Evolutionary conservation across 306 rosid genomes (phyloP).

Genomic region (Fragaria ananassa): DNA sequence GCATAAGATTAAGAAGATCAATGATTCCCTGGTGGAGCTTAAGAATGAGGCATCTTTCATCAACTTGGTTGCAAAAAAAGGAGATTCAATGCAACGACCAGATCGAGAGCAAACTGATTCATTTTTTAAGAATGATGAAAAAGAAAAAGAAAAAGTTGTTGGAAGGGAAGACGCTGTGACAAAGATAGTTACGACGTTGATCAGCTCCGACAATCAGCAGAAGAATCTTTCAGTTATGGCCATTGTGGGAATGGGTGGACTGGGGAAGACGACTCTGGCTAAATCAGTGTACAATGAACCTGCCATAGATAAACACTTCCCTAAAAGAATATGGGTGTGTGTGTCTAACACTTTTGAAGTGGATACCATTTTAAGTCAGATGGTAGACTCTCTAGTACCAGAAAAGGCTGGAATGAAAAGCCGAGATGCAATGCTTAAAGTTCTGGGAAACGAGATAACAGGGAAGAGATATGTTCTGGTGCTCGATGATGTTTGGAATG

Average conservation of each 20-base stretch:
- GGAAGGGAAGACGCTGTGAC: no score
- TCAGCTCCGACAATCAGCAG: no score
- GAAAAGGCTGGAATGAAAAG: no score
- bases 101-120: background rate
- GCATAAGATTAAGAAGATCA: background rate
- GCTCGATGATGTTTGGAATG: background rate
- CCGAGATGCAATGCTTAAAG: no score
- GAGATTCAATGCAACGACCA: background rate
- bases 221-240: no score
- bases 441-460: background rate
- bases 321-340: slow-evolving; percentile 19
- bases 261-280: no score
- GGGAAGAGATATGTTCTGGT: slow-evolving; percentile 21
- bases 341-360: slow-evolving; percentile 11
- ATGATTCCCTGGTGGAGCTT: background rate
- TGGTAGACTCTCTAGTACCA: background rate
- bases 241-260: no score
- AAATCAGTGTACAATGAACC: background rate
- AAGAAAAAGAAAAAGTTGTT: no score
- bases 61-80: background rate
- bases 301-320: background rate
- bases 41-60: background rate
- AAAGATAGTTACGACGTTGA: no score
- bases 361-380: background rate
- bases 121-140: no score